Evolutionary conservation across 1,284 basidiomycete species (phyloP).

Genomic region (Trichosporon sp.): DNA sequence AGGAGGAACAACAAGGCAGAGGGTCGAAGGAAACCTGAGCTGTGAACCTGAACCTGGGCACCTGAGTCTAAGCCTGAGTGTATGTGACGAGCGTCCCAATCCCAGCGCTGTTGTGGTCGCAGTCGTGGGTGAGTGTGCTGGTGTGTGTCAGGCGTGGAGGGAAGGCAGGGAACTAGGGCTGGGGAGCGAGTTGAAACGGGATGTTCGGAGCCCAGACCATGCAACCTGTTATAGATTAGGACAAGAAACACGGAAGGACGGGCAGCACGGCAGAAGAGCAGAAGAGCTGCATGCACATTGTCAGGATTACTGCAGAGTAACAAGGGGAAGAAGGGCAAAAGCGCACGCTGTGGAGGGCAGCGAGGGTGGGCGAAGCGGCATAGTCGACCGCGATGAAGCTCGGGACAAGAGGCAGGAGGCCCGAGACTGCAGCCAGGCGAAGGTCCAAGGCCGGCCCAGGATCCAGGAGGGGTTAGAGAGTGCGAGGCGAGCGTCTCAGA

Average conservation of each 20-base stretch:
- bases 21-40: constrained; percentile 1
- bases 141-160: constrained; percentile 26
- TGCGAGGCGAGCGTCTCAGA: background rate
- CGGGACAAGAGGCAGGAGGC: constrained; percentile 1
- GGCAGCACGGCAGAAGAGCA: background rate
- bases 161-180: constrained; percentile 27
- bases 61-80: constrained; percentile 14
- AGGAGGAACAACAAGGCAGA: background rate
- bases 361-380: background rate
- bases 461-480: constrained; percentile 15
- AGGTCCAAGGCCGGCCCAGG: background rate
- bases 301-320: background rate
- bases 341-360: background rate
- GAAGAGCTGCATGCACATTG: background rate
- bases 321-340: background rate
- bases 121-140: constrained; percentile 3
- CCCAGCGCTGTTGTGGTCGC: background rate
- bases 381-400: background rate
- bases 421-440: background rate
- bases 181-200: constrained; percentile 10
- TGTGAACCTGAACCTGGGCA: constrained; percentile 12
- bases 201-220: constrained; percentile 11
- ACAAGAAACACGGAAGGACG: constrained; percentile 9
- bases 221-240: background rate
- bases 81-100: constrained; percentile 5